Evolutionary conservation across 129 eudicot genomes (phyloP).

Genomic region (Pittosporum tobira): DNA sequence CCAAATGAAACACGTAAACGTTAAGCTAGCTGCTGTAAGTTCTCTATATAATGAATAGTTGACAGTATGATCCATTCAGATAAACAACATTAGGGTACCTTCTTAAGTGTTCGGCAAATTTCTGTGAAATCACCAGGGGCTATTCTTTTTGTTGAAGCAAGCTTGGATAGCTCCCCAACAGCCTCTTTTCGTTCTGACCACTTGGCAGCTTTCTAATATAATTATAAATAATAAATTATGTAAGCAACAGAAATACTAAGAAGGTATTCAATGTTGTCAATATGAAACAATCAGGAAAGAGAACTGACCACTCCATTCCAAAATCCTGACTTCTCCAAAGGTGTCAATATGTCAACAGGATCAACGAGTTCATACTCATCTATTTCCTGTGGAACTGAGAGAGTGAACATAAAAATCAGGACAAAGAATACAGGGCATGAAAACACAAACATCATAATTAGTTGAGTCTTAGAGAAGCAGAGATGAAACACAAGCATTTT

Average conservation of each 20-base stretch:
- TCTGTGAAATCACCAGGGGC: slow-evolving; percentile 98
- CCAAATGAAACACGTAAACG: neutral
- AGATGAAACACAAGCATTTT: neutral
- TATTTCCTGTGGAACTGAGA: slow-evolving; percentile 86
- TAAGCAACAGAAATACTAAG: neutral
- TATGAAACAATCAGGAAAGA: slow-evolving; percentile 9
- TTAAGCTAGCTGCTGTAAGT: neutral
- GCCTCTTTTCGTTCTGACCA: slow-evolving; percentile 99
- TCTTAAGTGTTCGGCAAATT: slow-evolving; percentile 82
- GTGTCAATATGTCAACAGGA: slow-evolving; percentile 95
- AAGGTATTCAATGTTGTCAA: neutral
- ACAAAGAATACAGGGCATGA: neutral
- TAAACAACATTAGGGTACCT: slow-evolving; percentile 31
- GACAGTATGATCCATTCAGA: neutral
- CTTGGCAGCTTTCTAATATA: slow-evolving; percentile 80
- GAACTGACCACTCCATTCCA: slow-evolving; percentile 95
- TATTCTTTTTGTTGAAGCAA: slow-evolving; percentile 90
- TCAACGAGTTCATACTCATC: slow-evolving; percentile 99
- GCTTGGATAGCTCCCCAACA: slow-evolving; percentile 88
- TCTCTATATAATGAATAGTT: neutral
- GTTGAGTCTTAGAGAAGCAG: neutral
- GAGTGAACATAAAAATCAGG: slow-evolving; percentile 15
- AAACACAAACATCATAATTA: neutral
- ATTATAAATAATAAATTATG: neutral
- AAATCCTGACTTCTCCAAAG: slow-evolving; percentile 94